phyloP scores from a whole-genome alignment of 129 eudicot genomes.

The Apium graveolens region DNA sequence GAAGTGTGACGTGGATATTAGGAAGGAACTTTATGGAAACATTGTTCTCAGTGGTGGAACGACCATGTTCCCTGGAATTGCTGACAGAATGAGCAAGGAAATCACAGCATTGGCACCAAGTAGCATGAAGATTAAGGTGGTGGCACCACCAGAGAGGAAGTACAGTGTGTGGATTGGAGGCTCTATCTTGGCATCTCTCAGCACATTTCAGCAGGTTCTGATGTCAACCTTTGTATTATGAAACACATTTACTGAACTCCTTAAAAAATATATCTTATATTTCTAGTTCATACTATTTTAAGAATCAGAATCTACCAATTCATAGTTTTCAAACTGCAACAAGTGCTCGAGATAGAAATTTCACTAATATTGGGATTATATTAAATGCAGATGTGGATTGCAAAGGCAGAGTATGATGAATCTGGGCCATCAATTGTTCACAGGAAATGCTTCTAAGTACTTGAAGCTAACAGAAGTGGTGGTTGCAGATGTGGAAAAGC shows the following conservation, averaged over 20 bases:
- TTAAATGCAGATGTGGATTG: slow-evolving; percentile 9
- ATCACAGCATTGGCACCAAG: slow-evolving; percentile 3
- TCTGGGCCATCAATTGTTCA: slow-evolving; percentile 12
- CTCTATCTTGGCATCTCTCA: slow-evolving; percentile 9
- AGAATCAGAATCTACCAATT: background rate
- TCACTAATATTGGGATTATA: background rate
- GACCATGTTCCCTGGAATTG: slow-evolving; percentile 7
- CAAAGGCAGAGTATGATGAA: slow-evolving; percentile 9
- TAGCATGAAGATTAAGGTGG: slow-evolving; percentile 13
- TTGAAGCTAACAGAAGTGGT: background rate
- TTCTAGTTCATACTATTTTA: background rate
- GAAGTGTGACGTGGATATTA: slow-evolving; percentile 12
- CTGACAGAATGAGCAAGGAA: slow-evolving; percentile 12
- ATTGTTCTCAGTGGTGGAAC: slow-evolving; percentile 14
- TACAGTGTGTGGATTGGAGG: slow-evolving; percentile 11
- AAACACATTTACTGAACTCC: background rate
- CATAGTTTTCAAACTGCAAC: background rate
- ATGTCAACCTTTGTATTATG: background rate
- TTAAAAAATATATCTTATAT: background rate
- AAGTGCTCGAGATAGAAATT: background rate
- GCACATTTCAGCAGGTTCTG: slow-evolving; percentile 8
- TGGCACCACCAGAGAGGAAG: slow-evolving; percentile 10
- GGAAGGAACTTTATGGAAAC: slow-evolving; percentile 10
- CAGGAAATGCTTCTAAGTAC: slow-evolving; percentile 10
- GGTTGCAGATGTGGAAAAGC: slow-evolving; percentile 1